Base-by-base conservation (phyloP, 2,329 filamentous ascomycete species). In the Ceratocystis ficicola region DNA sequence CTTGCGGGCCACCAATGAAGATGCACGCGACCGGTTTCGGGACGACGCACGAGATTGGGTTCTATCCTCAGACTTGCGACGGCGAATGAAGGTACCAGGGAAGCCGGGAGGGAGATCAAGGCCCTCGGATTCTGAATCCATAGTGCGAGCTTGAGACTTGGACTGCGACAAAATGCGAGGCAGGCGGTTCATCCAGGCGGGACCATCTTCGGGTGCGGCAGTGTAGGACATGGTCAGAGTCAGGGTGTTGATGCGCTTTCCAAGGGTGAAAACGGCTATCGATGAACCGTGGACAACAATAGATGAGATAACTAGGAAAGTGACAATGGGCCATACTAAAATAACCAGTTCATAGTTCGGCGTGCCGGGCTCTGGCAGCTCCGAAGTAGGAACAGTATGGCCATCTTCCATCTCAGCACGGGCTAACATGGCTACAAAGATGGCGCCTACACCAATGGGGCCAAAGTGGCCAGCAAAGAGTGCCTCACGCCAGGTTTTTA, bases 261-360 rank as follows among this genome's bases (percentile, higher is more conserved):
- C 94, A 1, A 99, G 83, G 0, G 94, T 97, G 72, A 99, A 99
- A 7, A 99, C 94, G 4, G 94, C 94, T 71, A 99, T 88, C 0
- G 94, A 97, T n/a, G 94, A 97, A 25, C 94, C 94, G 72, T 99
- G 94, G 1, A 99, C 90, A 46, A 97, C 77, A 71, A 99, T 99
- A 12, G 94, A 99, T 2, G 89, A 83, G 64, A 99, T 89, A 68
- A 99, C 93, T 72, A 99, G 79, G 75, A 99, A 99, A 0, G 90
- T 90, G 0, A 89, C 90, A 67, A 99, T 92, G 0, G 94, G 94
- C 94, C 94, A 99, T 61, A 99, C 95, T 32, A 96, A 77, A 65
- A 89, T 83, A 63, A 97, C 86, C 41, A 96, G 80, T 41, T 84
- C 82, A 69, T 87, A 88, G 66, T 87, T 76, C 0, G 82, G 80